These are phyloP conservation scores for Artemisia tridentata DNA, from an alignment of 129 eudicot genomes.

Conservation along the genomic window DNA sequence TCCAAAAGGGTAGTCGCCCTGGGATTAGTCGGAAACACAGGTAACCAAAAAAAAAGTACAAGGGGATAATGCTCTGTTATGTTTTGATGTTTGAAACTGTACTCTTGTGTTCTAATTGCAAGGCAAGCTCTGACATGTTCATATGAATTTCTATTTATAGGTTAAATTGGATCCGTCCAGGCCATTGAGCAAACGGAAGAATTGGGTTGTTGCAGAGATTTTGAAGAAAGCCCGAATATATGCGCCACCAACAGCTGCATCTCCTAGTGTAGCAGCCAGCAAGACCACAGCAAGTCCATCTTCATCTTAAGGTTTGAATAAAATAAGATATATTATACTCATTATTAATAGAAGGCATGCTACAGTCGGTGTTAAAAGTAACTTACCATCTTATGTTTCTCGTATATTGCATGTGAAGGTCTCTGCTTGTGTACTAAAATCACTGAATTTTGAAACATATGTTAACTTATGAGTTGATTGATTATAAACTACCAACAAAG, in stretches of 20 bases:
- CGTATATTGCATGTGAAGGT: neutral
- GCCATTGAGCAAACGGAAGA: constrained; percentile 85
- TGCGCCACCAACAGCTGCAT: constrained; percentile 43
- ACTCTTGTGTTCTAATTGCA: neutral
- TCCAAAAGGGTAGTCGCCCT: no score
- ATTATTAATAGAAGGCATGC: neutral
- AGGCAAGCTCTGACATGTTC: neutral
- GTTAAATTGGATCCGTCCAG: constrained; percentile 77
- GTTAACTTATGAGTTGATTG: neutral
- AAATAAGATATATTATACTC: neutral
- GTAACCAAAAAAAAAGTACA: no score
- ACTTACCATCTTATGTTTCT: neutral
- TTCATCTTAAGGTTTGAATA: constrained; percentile 38
- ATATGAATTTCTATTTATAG: constrained; percentile 34
- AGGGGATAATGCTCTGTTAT: no score
- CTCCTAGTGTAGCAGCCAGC: constrained; percentile 29
- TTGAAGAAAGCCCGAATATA: constrained; percentile 78
- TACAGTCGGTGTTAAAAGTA: no score
- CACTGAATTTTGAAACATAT: neutral
- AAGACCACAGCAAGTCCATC: constrained; percentile 31
- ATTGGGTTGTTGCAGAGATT: constrained; percentile 83
- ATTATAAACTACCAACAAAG: no score
- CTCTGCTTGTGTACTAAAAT: neutral
- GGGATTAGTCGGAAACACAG: no score
- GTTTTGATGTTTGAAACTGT: constrained; percentile 2